Evolutionary conservation across 176 grass and related monocot genomes (phyloP).

Genomic region (Puccinellia tenuiflora): DNA sequence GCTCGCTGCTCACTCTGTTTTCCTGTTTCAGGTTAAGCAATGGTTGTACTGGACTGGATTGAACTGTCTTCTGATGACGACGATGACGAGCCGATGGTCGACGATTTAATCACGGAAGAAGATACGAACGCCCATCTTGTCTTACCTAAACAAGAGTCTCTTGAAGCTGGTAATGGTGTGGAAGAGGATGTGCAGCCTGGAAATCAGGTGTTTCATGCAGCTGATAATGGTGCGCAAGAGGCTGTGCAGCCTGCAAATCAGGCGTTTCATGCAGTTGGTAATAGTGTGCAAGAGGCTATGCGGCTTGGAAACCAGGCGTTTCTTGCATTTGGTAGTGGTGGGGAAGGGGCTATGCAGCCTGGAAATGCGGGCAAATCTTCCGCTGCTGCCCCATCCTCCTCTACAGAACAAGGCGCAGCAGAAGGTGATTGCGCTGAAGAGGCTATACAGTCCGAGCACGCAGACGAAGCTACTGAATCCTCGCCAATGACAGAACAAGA

Average conservation of each 20-base stretch:
- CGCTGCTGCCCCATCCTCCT: neutral
- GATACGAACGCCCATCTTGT: neutral
- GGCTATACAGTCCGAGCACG: neutral
- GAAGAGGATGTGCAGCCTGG: too few species aligned
- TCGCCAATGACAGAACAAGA: neutral
- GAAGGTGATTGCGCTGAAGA: neutral
- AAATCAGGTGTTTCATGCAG: too few species aligned
- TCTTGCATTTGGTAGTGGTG: neutral
- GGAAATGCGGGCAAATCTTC: neutral
- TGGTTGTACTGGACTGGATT: neutral
- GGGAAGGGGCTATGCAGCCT: neutral
- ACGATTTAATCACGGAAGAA: slow-evolving; percentile 6
- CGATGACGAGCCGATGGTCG: neutral
- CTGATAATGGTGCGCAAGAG: neutral
- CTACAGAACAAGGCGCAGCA: neutral
- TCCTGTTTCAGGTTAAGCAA: neutral
- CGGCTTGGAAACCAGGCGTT: neutral
- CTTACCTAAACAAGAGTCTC: neutral
- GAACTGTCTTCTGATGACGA: neutral
- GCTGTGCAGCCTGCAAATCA: neutral
- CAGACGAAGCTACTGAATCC: neutral
- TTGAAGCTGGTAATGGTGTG: neutral
- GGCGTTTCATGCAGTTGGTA: neutral
- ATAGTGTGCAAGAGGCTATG: neutral
- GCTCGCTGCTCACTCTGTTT: neutral